Percentiles rank a stretch among this genome's conserved stretches.
Conservation (phyloP, 1,284 basidiomycete genomes). For the Puccinia coronata region DNA sequence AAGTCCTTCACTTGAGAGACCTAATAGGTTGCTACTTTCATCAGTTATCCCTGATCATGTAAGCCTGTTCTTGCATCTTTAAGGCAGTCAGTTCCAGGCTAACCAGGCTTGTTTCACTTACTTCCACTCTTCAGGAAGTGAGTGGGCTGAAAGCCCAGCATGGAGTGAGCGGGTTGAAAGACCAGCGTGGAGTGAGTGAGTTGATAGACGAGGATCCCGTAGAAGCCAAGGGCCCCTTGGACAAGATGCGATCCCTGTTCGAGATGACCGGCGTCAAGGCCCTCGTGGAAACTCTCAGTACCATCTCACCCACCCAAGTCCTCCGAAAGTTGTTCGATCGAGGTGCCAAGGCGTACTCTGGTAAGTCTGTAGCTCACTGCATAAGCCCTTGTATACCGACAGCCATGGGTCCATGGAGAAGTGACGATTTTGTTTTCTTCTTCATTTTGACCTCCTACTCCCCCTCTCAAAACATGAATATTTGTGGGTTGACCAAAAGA, state of each 20-base stretch:
- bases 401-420: neutral
- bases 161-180: neutral
- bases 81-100: neutral
- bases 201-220: neutral
- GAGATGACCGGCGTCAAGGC: neutral
- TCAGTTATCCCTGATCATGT: neutral
- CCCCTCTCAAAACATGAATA: too few relatives aligned
- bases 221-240: neutral
- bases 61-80: neutral
- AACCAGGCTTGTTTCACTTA: neutral
- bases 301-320: neutral
- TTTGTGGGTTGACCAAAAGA: neutral
- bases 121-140: neutral
- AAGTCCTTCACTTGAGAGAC: neutral
- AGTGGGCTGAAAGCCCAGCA: neutral
- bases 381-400: neutral
- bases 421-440: neutral
- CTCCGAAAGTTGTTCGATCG: neutral
- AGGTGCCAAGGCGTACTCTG: neutral
- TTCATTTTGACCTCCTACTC: too few relatives aligned
- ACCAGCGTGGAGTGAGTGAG: neutral
- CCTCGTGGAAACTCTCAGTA: neutral
- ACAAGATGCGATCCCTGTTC: neutral
- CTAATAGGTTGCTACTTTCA: neutral
- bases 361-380: neutral